Evolutionary conservation across 495 filamentous ascomycete genomes (phyloP).

Genomic region (Xylaria acuta): DNA sequence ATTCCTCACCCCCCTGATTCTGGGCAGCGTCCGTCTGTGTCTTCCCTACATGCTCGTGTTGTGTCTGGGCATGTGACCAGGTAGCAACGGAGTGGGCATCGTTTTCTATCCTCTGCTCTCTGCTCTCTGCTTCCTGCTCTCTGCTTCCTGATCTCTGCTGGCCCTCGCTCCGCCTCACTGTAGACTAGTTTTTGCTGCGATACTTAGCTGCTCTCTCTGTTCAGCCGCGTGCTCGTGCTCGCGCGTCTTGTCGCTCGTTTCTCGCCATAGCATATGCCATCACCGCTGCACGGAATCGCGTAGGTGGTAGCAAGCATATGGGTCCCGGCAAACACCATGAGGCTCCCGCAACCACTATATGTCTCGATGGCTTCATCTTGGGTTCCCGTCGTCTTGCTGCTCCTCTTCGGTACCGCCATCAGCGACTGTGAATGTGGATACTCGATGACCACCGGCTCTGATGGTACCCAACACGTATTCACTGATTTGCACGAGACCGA

Average conservation of each 20-base stretch:
- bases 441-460: constrained; percentile 40
- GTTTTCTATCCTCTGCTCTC: not conserved
- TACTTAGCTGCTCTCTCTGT: not conserved
- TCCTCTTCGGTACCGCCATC: constrained; percentile 31
- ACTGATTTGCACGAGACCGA: constrained; percentile 74
- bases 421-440: constrained; percentile 79
- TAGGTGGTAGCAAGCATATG: constrained; percentile 31
- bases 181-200: not conserved
- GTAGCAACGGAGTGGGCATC: not conserved
- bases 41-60: constrained; percentile 1
- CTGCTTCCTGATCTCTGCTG: not conserved
- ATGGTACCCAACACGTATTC: constrained; percentile 57
- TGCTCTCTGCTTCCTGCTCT: too few species aligned
- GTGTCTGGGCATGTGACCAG: not conserved
- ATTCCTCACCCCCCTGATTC: not conserved
- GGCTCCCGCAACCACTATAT: not conserved
- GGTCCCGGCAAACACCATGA: constrained; percentile 9
- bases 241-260: constrained; percentile 14
- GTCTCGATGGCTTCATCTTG: constrained; percentile 32
- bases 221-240: not conserved
- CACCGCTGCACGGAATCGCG: not conserved
- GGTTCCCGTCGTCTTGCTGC: constrained; percentile 17
- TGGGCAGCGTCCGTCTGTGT: not conserved
- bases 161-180: not conserved
- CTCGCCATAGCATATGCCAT: constrained; percentile 3